Evolutionary conservation across 805 yeast genomes (phyloP).

Genomic region (Pichia paraexigua): DNA sequence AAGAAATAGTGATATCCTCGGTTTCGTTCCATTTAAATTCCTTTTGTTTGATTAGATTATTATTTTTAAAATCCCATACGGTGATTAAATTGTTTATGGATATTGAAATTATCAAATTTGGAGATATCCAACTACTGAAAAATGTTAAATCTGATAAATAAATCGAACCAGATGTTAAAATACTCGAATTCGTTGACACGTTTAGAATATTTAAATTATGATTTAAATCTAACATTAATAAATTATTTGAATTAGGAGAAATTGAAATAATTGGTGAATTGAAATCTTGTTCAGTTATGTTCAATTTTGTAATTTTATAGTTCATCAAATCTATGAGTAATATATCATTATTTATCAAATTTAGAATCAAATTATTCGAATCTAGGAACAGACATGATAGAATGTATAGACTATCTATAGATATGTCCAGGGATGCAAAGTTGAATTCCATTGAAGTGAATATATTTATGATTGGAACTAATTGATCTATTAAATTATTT

Average conservation of each 20-base stretch:
- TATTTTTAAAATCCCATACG: conserved; percentile 2
- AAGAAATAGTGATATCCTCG: background rate
- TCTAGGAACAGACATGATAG: conserved; percentile 17
- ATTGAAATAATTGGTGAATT: conserved; percentile 6
- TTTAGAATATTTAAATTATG: background rate
- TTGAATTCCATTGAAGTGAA: background rate
- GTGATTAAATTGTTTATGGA: background rate
- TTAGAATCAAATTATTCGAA: conserved; percentile 16
- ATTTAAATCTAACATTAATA: conserved; percentile 1
- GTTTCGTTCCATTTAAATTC: background rate
- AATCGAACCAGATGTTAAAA: background rate
- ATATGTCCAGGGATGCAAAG: background rate
- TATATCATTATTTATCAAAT: conserved; percentile 19
- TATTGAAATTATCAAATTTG: background rate
- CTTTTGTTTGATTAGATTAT: background rate
- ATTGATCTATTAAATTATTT: conserved; percentile 16
- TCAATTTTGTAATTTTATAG: background rate
- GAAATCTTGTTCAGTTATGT: background rate
- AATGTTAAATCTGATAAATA: background rate
- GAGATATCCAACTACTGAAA: background rate
- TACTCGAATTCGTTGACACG: background rate
- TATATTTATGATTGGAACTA: conserved; percentile 12
- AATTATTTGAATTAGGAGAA: background rate
- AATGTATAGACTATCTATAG: conserved; percentile 1
- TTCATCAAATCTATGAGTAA: background rate